Base-by-base conservation (phyloP, 2,329 filamentous ascomycete genomes). In the Domatiomyces globalis region DNA sequence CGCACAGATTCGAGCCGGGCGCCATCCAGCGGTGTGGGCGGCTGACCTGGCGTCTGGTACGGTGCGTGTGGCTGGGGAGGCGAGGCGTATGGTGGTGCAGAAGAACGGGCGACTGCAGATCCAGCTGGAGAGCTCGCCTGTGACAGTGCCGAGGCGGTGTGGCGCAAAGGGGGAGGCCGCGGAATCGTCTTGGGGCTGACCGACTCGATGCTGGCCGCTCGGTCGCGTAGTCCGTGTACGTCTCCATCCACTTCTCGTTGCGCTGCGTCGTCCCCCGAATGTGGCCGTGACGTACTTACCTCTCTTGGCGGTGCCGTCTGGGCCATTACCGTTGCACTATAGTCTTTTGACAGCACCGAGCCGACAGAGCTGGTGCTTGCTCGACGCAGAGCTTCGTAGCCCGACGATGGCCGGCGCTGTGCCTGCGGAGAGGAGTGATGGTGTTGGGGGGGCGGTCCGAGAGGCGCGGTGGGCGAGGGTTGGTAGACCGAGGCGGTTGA, bases 101-200 rank as follows among this genome's bases (percentile, higher is more conserved):
- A 47, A 12, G 45, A 18, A 9, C 29, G 45, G 27, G 20, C 29
- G 8, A 18, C 29, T 22, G 29, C 45, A 27, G 45, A 47, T 25
- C 20, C n/a, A 33, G 45, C 45, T 4, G 45, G 45, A 27, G 45
- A 47, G 8, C 29, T 22, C 27, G 22, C 45, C 8, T 47, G 29
- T 9, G 45, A 29, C 22, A 27, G 27, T 9, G 9, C 29, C 19
- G 43, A 18, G 17, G 45, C 22, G 25, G 51, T 43, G 27, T 52
- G 51, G 9, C 57, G 57, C 17, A 49, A 49, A 15, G 58, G 58
- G 36, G 54, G 44, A 9, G 57, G 57, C 48, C 51, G 56, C 4
- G 57, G 58, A 29, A 62, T 61, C 15, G 60, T 62, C 49, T 62
- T 62, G 12, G 60, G 60, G 36, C 58, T 61, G 49, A 62, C 59